Conservation (phyloP, 2,329 filamentous ascomycete genomes). For the Pestalotiopsis sp. region DNA sequence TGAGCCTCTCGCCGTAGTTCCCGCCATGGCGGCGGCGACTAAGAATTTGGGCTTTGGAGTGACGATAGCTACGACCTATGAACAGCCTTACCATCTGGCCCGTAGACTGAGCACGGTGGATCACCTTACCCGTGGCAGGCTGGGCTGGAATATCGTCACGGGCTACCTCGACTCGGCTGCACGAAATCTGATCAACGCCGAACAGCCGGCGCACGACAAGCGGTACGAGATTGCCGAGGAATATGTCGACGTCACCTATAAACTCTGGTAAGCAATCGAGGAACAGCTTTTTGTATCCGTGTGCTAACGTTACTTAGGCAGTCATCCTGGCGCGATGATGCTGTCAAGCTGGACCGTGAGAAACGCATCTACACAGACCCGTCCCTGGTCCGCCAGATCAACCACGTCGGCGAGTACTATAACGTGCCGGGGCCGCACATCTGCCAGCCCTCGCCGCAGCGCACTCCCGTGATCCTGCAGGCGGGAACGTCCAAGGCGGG, state of each 20-base stretch:
- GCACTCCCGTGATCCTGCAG: constrained; percentile 13
- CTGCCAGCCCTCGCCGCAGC: constrained; percentile 12
- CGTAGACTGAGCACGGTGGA: constrained; percentile 64
- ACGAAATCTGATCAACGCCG: constrained; percentile 61
- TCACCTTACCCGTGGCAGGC: constrained; percentile 59
- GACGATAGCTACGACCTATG: constrained; percentile 63
- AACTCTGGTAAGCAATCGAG: constrained; percentile 32
- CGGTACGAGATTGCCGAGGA: constrained; percentile 63
- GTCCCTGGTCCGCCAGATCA: constrained; percentile 10
- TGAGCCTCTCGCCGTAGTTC: constrained; percentile 38
- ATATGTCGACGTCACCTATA: constrained; percentile 62
- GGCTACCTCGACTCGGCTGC: constrained; percentile 56
- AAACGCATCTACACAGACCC: constrained; percentile 9
- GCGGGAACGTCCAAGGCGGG: constrained; percentile 11
- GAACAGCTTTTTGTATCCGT: not conserved
- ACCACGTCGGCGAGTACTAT: constrained; percentile 12
- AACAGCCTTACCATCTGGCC: constrained; percentile 61
- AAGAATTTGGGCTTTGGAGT: constrained; percentile 64
- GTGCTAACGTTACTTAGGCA: not conserved
- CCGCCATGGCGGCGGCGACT: constrained; percentile 67
- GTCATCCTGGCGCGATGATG: constrained; percentile 13
- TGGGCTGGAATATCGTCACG: constrained; percentile 67
- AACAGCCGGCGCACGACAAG: constrained; percentile 60
- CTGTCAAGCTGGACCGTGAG: constrained; percentile 8
- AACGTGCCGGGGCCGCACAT: constrained; percentile 13